Base-by-base conservation (phyloP, 2,329 filamentous ascomycete genomes). In the Zasmidium angulare region DNA sequence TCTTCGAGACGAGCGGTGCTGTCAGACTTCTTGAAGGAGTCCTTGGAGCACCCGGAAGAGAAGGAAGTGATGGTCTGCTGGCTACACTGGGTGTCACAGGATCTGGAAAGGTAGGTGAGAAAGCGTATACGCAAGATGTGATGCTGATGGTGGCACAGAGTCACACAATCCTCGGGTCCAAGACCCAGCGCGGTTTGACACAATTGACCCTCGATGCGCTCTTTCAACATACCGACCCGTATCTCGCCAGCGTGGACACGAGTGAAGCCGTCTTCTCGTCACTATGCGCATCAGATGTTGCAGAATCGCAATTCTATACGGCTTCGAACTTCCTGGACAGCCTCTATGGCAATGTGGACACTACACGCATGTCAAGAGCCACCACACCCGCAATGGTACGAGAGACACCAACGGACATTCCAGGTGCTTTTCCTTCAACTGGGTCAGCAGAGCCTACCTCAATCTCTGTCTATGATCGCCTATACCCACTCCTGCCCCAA, bases 1-100 rank as follows among this genome's bases (percentile, higher is more conserved):
- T 99, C 10, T 97, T 99, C 72, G 84, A 91, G 65, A 88, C 88
- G 69, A 90, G 89, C 0, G 88, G 89, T 22, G 85, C 96, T 48
- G 78, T 89, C 14, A 82, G 86, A 0, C 80, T 97, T 47, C 84
- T 97, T 6, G 87, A 93, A 68, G 91, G 91, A 20, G 92, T 96
- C 2, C 73, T 99, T 46, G 88, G 88, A 6, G 82, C 84, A 21
- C 80, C 85, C 48, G 88, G 88, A 31, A 85, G 87, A 53, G 89
- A 95, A 64, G 91, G 92, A 19, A 88, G 91, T 65, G 93, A 98
- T 82, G 93, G 91, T 10, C 78, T 98, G 57, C 79, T 99, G 55
- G 95, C 95, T 26, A 98, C 95, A 6, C 76, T 99, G 59, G 95
- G 95, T 17, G 92, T 97, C 47, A 97, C 93, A 7, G 95, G 95